Evolutionary conservation across 176 grass and related monocot genomes (phyloP).

Genomic region (Oryza rufipogon): DNA sequence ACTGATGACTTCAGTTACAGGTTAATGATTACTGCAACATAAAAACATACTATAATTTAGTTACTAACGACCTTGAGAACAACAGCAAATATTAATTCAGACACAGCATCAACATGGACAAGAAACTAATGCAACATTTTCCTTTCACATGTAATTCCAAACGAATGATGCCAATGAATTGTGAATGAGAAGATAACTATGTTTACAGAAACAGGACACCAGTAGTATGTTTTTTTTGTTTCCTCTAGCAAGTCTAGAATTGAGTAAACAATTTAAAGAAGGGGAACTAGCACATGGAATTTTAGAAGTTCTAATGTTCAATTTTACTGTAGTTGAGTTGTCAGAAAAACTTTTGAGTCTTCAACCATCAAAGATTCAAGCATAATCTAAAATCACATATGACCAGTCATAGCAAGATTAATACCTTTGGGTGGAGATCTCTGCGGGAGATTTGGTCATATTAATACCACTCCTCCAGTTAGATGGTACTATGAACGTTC

Average conservation of each 20-base stretch:
- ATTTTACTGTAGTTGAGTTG: neutral
- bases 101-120: too few species aligned
- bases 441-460: neutral
- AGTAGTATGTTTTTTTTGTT: too few species aligned
- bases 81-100: too few species aligned
- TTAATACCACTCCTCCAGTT: neutral
- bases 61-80: too few species aligned
- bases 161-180: too few species aligned
- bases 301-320: neutral
- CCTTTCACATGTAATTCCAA: too few species aligned
- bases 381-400: neutral
- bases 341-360: neutral
- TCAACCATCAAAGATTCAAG: constrained; percentile 11
- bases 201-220: too few species aligned
- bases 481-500: neutral
- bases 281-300: neutral
- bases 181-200: too few species aligned
- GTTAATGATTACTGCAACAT: too few species aligned
- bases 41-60: too few species aligned
- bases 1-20: too few species aligned
- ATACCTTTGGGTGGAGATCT: constrained; percentile 37
- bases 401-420: constrained; percentile 6
- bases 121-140: too few species aligned
- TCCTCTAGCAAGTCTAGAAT: neutral
- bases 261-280: neutral